Percentiles rank a stretch among this genome's conserved stretches.
Evolutionary conservation across 1,284 basidiomycete genomes (phyloP).

Genomic region (Kalmanozyma brasiliensis): DNA sequence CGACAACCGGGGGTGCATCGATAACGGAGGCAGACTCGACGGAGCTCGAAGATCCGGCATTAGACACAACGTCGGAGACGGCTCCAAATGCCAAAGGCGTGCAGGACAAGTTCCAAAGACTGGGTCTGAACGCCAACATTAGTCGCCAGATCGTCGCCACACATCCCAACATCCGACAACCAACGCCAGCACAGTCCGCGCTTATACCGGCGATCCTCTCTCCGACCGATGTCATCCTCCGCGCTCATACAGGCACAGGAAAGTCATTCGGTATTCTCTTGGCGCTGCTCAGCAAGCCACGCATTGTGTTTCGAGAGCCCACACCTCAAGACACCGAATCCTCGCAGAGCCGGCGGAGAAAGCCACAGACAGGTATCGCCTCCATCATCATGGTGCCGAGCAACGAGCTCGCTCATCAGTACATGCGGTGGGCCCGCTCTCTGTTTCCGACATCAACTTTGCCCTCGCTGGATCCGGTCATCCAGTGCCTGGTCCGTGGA

Average conservation of each 20-base stretch:
- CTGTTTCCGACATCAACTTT: conserved; percentile 46
- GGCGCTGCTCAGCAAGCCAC: conserved; percentile 62
- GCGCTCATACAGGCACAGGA: conserved; percentile 65
- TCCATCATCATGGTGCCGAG: conserved; percentile 63
- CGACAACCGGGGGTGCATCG: background rate
- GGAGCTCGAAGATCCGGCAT: background rate
- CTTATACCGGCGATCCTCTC: conserved; percentile 57
- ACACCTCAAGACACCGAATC: conserved; percentile 1
- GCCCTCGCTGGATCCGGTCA: conserved; percentile 53
- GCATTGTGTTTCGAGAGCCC: conserved; percentile 52
- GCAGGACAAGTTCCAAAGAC: conserved; percentile 32
- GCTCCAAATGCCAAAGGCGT: conserved; percentile 9
- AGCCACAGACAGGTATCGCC: conserved; percentile 49
- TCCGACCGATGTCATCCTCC: conserved; percentile 58
- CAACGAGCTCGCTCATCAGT: conserved; percentile 65
- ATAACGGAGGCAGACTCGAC: background rate
- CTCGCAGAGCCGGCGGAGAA: conserved; percentile 15
- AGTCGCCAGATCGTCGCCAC: conserved; percentile 45
- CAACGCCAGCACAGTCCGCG: conserved; percentile 58
- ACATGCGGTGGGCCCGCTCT: conserved; percentile 55
- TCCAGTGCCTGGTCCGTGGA: conserved; percentile 58
- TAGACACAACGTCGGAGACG: background rate
- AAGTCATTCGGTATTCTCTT: conserved; percentile 64
- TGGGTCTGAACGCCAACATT: conserved; percentile 52
- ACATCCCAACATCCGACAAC: conserved; percentile 54